These are phyloP conservation scores for Phlebopus sp. DNA, from an alignment of 1,284 basidiomycete genomes.

Conservation along the genomic window DNA sequence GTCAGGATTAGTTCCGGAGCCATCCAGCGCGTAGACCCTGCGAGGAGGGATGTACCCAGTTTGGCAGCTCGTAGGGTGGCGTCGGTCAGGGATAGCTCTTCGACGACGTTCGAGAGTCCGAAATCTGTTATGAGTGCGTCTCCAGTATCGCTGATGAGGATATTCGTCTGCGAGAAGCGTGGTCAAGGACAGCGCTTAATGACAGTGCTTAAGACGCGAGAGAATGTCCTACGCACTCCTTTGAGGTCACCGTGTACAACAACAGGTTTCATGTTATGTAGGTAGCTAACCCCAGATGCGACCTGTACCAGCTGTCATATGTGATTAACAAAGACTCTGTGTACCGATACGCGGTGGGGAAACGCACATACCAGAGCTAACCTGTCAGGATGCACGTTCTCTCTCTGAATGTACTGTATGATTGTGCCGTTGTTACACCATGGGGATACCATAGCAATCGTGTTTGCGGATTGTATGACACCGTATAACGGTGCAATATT, in stretches of 20 bases:
- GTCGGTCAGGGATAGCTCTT: constrained; percentile 43
- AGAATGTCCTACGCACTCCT: constrained; percentile 35
- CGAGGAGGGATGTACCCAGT: constrained; percentile 46
- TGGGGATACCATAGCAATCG: constrained; percentile 57
- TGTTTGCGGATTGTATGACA: constrained; percentile 44
- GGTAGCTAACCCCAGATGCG: constrained; percentile 50
- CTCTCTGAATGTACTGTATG: constrained; percentile 42
- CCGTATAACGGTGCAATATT: constrained; percentile 52
- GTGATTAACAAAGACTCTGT: neutral
- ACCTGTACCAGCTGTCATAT: constrained; percentile 43
- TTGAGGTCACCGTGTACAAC: constrained; percentile 60
- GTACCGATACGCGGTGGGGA: neutral
- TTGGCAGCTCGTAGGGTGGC: constrained; percentile 22
- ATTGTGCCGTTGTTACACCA: constrained; percentile 60
- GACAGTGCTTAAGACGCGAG: neutral
- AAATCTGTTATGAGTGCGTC: constrained; percentile 56
- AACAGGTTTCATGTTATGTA: constrained; percentile 48
- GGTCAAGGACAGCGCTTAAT: neutral
- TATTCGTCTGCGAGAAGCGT: constrained; percentile 45
- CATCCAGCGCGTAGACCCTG: constrained; percentile 47
- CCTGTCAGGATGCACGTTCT: constrained; percentile 38
- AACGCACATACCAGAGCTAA: constrained; percentile 42
- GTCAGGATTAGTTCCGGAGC: constrained; percentile 53
- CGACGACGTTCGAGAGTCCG: constrained; percentile 54
- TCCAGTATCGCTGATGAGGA: constrained; percentile 49